A percentile compares a stretch with the other conserved stretches of the same genome.
Conservation (phyloP, 2,329 filamentous ascomycete genomes). For the Cryphonectria radicalis region DNA sequence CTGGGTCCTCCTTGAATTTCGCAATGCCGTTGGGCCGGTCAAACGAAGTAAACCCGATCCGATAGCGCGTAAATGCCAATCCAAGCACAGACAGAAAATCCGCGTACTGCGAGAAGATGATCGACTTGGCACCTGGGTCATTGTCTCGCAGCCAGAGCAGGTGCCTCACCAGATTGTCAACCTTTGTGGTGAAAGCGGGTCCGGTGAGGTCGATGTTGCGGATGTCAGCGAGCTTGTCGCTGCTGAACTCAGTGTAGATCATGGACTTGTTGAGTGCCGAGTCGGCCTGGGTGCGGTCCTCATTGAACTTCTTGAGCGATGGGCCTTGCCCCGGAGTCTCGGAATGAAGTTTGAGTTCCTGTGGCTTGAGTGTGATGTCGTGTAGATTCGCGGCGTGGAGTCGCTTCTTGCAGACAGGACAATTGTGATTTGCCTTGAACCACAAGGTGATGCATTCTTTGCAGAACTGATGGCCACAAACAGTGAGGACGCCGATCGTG, state of each 20-base stretch:
- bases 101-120: slow-evolving; percentile 88
- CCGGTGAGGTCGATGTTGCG: slow-evolving; percentile 76
- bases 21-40: slow-evolving; percentile 70
- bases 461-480: slow-evolving; percentile 92
- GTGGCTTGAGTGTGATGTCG: slow-evolving; percentile 82
- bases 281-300: slow-evolving; percentile 27
- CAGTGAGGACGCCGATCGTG: slow-evolving; percentile 77
- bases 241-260: slow-evolving; percentile 81
- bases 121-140: slow-evolving; percentile 85
- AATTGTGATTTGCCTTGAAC: slow-evolving; percentile 75
- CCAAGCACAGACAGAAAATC: slow-evolving; percentile 78
- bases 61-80: slow-evolving; percentile 70
- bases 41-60: slow-evolving; percentile 75
- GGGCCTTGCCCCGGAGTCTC: slow-evolving; percentile 33
- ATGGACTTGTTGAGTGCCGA: slow-evolving; percentile 40
- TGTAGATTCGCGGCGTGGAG: slow-evolving; percentile 73
- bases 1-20: slow-evolving; percentile 75
- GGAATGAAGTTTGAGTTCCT: slow-evolving; percentile 68
- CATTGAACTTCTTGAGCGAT: slow-evolving; percentile 35
- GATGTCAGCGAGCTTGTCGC: slow-evolving; percentile 75
- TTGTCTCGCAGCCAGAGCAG: slow-evolving; percentile 82
- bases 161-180: slow-evolving; percentile 82
- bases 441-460: slow-evolving; percentile 83
- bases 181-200: slow-evolving; percentile 83
- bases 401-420: slow-evolving; percentile 80